Base-by-base conservation (phyloP, 768 basidiomycete species). In the Kwoniella newhampshirensis region DNA sequence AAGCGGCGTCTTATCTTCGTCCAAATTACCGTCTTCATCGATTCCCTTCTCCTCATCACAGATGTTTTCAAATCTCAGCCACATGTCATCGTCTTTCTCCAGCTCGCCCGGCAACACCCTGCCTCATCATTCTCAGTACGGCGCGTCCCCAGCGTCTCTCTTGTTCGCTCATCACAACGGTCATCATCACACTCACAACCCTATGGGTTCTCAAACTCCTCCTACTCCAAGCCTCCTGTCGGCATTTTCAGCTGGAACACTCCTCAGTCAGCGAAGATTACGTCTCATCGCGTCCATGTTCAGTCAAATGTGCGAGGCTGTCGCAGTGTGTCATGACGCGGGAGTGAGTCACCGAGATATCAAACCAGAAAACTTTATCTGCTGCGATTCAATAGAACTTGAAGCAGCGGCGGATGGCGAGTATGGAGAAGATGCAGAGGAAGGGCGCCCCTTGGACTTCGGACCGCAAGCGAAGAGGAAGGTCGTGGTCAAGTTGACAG, bases 261-360 rank as follows among this genome's bases (percentile, higher is more conserved):
- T 96, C 28, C 86, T 99, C 51, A 89, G 89, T 25, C 84, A 85
- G 54, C 87, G 87, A 37, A 87, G 94, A 56, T 84, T 99, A 26
- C 87, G 89, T 15, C 84, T 99, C 64, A 91, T 99, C 70, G 86
- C 92, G 2, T 87, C 89, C 74, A 99, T 99, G 94, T 98, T 99
- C 77, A 81, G 85, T 18, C 96, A 98, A 79, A 99, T 99, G 94
- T 98, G 94, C 74, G 90, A 93, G 62, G 93, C 94, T 41, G 93
- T 99, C 12, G 89, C 90, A 2, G 85, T 87, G 5, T 97, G 94
- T 78, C 94, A 99, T 74, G 86, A 86, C 17, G 85, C 87, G 60
- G 86, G 86, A 35, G 88, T 99, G 60, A 91, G 87, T 73, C 94
- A 99, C 75, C 85, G 94, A 59, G 94, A 99, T 77, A 97, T 99